Evolutionary conservation across 1,284 basidiomycete genomes (phyloP).

Genomic region (Leccinum subfulvum): DNA sequence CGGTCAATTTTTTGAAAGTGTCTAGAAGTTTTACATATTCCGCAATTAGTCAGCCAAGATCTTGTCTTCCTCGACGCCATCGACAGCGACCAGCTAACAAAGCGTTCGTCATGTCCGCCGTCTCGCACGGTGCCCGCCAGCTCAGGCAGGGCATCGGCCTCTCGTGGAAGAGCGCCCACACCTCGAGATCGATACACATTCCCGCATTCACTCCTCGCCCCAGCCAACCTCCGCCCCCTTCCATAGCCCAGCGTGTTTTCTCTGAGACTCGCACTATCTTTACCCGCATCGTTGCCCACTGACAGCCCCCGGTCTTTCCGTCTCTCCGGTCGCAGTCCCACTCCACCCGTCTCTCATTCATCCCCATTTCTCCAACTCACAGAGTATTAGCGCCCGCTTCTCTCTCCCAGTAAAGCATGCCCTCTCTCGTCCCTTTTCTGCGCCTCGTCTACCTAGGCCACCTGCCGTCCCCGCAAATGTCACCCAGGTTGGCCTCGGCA

Average conservation of each 20-base stretch:
- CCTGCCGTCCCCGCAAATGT: conserved; percentile 50
- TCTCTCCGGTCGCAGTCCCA: conserved; percentile 33
- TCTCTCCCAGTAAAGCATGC: conserved; percentile 56
- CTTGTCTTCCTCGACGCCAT: not conserved
- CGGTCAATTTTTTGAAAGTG: too few relatives aligned
- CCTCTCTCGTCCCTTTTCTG: conserved; percentile 40
- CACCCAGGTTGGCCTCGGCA: conserved; percentile 68
- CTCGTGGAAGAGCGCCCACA: not conserved
- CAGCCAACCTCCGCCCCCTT: conserved; percentile 22
- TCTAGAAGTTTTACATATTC: too few relatives aligned
- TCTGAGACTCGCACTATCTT: conserved; percentile 29
- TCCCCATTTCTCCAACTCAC: conserved; percentile 32
- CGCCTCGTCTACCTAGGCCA: conserved; percentile 55
- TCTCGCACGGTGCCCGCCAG: conserved; percentile 28
- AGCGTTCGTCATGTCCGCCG: conserved; percentile 20
- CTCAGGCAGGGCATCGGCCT: conserved; percentile 26
- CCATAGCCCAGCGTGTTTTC: conserved; percentile 49
- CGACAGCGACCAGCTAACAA: not conserved
- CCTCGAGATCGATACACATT: conserved; percentile 22
- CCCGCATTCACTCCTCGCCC: conserved; percentile 14
- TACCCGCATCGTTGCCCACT: conserved; percentile 44
- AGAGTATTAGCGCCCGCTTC: conserved; percentile 40
- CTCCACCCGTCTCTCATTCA: conserved; percentile 39
- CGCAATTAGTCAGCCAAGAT: conserved; percentile 11
- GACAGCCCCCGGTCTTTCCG: conserved; percentile 52